Conservation (phyloP, 2,329 filamentous ascomycete species). For the Dryadomyces quercus-mongolicae region DNA sequence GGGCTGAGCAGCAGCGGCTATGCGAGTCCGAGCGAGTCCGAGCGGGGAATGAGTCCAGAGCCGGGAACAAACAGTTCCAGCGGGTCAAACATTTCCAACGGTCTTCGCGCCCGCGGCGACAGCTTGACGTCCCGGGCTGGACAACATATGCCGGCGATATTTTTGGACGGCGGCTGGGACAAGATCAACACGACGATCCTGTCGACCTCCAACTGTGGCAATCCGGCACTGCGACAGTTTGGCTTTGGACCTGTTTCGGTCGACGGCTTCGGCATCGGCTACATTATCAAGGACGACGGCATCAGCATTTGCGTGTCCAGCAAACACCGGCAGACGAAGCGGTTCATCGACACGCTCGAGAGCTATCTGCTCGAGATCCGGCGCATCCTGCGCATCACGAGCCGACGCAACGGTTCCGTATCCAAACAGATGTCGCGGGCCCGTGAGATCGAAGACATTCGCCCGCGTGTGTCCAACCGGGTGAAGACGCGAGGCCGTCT, state of each 20-base stretch:
- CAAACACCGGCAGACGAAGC: slow-evolving; percentile 85
- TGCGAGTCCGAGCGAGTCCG: slow-evolving; percentile 15
- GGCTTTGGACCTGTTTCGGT: slow-evolving; percentile 91
- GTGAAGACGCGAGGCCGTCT: slow-evolving; percentile 63
- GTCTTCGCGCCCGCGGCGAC: slow-evolving; percentile 9
- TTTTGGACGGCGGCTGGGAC: slow-evolving; percentile 85
- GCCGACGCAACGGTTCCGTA: slow-evolving; percentile 26
- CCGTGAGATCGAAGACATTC: slow-evolving; percentile 36
- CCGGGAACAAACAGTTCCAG: background rate
- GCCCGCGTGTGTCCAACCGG: slow-evolving; percentile 28
- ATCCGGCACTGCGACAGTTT: slow-evolving; percentile 87
- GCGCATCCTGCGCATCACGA: slow-evolving; percentile 63
- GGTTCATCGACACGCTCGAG: slow-evolving; percentile 83
- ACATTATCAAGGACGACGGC: slow-evolving; percentile 93
- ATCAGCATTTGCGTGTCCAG: slow-evolving; percentile 86
- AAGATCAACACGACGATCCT: slow-evolving; percentile 89
- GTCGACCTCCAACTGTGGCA: slow-evolving; percentile 97
- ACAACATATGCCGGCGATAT: slow-evolving; percentile 56
- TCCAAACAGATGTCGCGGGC: slow-evolving; percentile 34
- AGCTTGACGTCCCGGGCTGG: slow-evolving; percentile 12
- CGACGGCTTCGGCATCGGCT: slow-evolving; percentile 93
- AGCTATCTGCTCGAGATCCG: slow-evolving; percentile 84
- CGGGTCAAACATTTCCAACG: slow-evolving; percentile 15
- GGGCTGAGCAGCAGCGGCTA: slow-evolving; percentile 19
- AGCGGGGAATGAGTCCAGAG: slow-evolving; percentile 50